A percentile compares a stretch with the other conserved stretches of the same genome.
Evolutionary conservation across 1,284 basidiomycete genomes (phyloP).

Genomic region (Ustilago trichophora): DNA sequence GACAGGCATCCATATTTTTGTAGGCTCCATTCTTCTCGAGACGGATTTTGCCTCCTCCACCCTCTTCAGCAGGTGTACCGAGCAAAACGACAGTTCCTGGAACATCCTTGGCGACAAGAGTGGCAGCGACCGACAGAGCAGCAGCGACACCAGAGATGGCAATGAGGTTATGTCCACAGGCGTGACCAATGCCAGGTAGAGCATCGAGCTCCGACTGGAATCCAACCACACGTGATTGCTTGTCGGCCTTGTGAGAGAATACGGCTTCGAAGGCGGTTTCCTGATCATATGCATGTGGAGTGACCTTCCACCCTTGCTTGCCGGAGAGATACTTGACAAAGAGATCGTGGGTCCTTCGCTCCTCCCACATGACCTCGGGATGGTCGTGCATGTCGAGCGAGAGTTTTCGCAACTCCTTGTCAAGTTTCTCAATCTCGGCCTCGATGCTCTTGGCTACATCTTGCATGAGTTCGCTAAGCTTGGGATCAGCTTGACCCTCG

Average conservation of each 20-base stretch:
- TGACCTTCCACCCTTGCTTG: conserved; percentile 59
- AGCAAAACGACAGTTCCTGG: conserved; percentile 79
- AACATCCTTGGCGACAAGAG: conserved; percentile 73
- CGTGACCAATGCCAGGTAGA: conserved; percentile 69
- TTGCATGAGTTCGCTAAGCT: conserved; percentile 21
- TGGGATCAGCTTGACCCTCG: neutral
- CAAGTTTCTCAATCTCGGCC: conserved; percentile 43
- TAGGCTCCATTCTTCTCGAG: conserved; percentile 79
- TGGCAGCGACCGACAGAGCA: conserved; percentile 76
- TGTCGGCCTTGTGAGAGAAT: conserved; percentile 68
- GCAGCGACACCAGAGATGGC: conserved; percentile 81
- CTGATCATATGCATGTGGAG: conserved; percentile 57
- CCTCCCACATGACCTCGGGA: conserved; percentile 64
- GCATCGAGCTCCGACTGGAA: conserved; percentile 77
- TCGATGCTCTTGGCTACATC: conserved; percentile 49
- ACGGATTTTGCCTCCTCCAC: conserved; percentile 78
- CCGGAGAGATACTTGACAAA: conserved; percentile 49
- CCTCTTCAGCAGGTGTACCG: conserved; percentile 88
- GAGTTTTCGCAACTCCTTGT: conserved; percentile 61
- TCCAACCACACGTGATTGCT: conserved; percentile 51
- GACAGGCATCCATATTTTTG: conserved; percentile 77
- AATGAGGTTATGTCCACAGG: conserved; percentile 85
- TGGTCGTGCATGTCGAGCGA: conserved; percentile 64
- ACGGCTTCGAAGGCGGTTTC: conserved; percentile 80
- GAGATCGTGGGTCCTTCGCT: conserved; percentile 56